Percentiles rank a stretch among this genome's conserved stretches.
Conservation (phyloP, 768 basidiomycete species). For the Podaxis sp. region DNA sequence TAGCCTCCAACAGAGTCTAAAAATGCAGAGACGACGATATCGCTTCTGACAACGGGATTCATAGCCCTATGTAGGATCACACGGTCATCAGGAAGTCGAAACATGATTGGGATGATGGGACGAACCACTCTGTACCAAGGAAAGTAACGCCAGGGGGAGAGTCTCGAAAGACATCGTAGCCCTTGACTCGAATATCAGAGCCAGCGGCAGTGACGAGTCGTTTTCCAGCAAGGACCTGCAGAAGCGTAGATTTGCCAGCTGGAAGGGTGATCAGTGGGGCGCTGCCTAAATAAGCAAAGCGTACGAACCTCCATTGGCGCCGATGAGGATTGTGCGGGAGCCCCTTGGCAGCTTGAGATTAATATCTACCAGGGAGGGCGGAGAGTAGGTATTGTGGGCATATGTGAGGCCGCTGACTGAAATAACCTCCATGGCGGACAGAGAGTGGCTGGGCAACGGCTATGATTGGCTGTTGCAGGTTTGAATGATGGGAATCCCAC, state of each 20-base stretch:
- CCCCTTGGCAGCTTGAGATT: conserved; percentile 68
- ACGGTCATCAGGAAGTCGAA: neutral
- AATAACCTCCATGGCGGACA: conserved; percentile 31
- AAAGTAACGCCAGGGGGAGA: conserved; percentile 82
- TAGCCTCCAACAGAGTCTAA: conserved; percentile 98
- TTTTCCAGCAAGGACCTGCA: conserved; percentile 94
- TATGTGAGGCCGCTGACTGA: conserved; percentile 58
- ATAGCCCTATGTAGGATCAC: conserved; percentile 63
- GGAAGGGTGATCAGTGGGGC: conserved; percentile 17
- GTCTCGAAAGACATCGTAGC: conserved; percentile 85
- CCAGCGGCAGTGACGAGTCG: conserved; percentile 56
- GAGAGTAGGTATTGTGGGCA: conserved; percentile 39
- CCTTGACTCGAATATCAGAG: conserved; percentile 71
- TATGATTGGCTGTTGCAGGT: conserved; percentile 1
- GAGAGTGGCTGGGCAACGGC: neutral
- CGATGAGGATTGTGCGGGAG: conserved; percentile 82
- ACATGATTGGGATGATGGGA: conserved; percentile 11
- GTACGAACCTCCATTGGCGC: conserved; percentile 87
- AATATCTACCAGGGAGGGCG: conserved; percentile 64
- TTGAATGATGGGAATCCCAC: conserved; percentile 18
- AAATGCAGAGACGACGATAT: conserved; percentile 91
- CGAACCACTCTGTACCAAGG: conserved; percentile 92
- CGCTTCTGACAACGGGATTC: conserved; percentile 94
- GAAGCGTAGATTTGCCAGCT: conserved; percentile 95
- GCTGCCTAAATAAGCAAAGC: conserved; percentile 10